A percentile compares a stretch with the other conserved stretches of the same genome.
Evolutionary conservation across 164 flowering plant genomes (phyloP).

Genomic region (Magnolia kwangsiensis): DNA sequence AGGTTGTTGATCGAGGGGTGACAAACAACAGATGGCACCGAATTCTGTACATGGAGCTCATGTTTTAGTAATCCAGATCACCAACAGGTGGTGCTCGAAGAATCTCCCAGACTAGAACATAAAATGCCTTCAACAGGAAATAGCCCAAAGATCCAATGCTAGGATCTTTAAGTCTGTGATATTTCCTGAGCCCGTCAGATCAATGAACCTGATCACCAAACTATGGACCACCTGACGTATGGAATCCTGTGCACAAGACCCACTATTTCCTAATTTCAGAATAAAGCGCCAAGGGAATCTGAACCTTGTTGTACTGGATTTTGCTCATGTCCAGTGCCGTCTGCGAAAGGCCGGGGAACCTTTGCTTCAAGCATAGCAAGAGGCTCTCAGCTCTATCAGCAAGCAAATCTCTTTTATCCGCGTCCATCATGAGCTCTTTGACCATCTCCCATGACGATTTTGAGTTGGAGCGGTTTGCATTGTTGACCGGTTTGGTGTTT

Average conservation of each 20-base stretch:
- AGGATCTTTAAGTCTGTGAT: not conserved
- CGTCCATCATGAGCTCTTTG: constrained; percentile 74
- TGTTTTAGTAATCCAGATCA: no score
- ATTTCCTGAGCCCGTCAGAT: not conserved
- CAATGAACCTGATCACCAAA: not conserved
- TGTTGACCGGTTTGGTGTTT: constrained; percentile 35
- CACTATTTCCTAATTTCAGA: not conserved
- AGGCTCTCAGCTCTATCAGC: constrained; percentile 90
- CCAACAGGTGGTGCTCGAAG: not conserved
- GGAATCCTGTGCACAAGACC: not conserved
- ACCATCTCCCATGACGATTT: constrained; percentile 93
- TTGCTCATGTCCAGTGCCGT: constrained; percentile 85
- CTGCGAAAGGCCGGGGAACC: constrained; percentile 84
- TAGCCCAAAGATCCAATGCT: not conserved
- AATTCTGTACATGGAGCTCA: no score
- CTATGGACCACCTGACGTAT: not conserved
- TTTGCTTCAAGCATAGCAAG: constrained; percentile 77
- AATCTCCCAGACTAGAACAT: not conserved
- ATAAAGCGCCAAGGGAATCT: not conserved
- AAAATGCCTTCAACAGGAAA: not conserved
- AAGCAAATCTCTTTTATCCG: constrained; percentile 75
- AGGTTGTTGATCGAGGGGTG: no score
- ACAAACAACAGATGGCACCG: no score
- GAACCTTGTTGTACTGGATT: constrained; percentile 92
- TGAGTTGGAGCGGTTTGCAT: constrained; percentile 43